A percentile compares a stretch with the other conserved stretches of the same genome.
Conservation (phyloP, 23 red algal genomes). For the Gracilaria gracilis region DNA sequence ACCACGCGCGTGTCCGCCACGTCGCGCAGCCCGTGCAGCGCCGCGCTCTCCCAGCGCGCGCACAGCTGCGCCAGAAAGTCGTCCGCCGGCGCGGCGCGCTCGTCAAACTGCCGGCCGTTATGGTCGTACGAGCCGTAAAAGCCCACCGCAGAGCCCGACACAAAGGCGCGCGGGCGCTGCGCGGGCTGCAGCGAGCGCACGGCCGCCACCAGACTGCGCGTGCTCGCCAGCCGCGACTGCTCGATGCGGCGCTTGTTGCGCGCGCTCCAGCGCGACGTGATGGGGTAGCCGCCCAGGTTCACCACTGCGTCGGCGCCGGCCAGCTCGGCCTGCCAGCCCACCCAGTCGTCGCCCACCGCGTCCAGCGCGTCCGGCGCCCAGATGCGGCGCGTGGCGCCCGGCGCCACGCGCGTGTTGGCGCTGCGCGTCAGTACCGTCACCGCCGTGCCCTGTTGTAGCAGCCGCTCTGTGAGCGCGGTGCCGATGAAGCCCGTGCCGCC, state of each 20-base stretch:
- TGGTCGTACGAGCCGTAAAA: constrained; percentile 80
- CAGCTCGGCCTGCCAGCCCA: constrained; percentile 39
- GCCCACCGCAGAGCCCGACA: constrained; percentile 88
- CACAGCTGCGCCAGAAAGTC: constrained; percentile 89
- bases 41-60: constrained; percentile 84
- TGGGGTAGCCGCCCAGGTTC: constrained; percentile 87
- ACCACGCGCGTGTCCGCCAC: constrained; percentile 66
- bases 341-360: neutral
- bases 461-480: constrained; percentile 46
- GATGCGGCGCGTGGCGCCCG: neutral
- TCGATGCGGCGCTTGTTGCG: constrained; percentile 48
- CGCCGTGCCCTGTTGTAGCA: constrained; percentile 36
- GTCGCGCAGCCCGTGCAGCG: constrained; percentile 22
- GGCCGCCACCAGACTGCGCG: constrained; percentile 44
- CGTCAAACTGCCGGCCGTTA: constrained; percentile 58
- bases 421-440: constrained; percentile 72
- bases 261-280: constrained; percentile 74
- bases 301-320: constrained; percentile 79
- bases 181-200: constrained; percentile 10
- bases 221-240: constrained; percentile 51
- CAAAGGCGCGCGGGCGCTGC: constrained; percentile 55
- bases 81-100: constrained; percentile 31
- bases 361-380: constrained; percentile 17
- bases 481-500: constrained; percentile 98
- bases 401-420: neutral